Percentiles rank a stretch among this genome's conserved stretches.
These are phyloP conservation scores for Ananas comosus DNA, from an alignment of 176 grass and related monocot genomes.

Conservation along the genomic window DNA sequence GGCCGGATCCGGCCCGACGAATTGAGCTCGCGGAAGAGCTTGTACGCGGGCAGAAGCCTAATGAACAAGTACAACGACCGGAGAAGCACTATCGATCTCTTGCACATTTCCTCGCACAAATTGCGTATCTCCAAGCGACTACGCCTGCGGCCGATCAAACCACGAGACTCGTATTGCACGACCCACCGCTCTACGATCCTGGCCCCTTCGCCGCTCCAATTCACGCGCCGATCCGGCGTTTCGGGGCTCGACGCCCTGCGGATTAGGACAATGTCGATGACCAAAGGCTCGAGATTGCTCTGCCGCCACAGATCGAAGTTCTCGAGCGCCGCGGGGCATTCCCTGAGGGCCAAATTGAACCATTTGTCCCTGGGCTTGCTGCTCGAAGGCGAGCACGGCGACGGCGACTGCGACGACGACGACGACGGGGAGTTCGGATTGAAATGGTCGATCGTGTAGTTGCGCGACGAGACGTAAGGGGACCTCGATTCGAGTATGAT, in stretches of 20 bases:
- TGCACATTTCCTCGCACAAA: slow-evolving; percentile 39
- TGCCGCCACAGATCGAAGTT: slow-evolving; percentile 86
- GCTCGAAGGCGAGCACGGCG: slow-evolving; percentile 34
- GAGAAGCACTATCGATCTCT: slow-evolving; percentile 39
- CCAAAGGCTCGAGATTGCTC: slow-evolving; percentile 81
- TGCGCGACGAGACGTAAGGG: slow-evolving; percentile 73
- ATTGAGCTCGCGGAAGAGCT: slow-evolving; percentile 63
- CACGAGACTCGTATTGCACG: slow-evolving; percentile 56
- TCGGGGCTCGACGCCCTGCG: background rate
- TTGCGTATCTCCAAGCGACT: slow-evolving; percentile 27
- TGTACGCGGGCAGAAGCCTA: slow-evolving; percentile 81
- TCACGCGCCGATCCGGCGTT: background rate
- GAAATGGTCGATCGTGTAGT: slow-evolving; percentile 28
- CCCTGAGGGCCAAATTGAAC: slow-evolving; percentile 77
- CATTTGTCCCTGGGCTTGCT: slow-evolving; percentile 60
- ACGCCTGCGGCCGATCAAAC: slow-evolving; percentile 13
- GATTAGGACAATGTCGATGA: slow-evolving; percentile 70
- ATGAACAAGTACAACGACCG: slow-evolving; percentile 74
- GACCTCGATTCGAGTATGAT: slow-evolving; percentile 91
- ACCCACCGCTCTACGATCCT: slow-evolving; percentile 91
- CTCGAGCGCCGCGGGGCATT: slow-evolving; percentile 79
- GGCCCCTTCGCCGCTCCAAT: background rate
- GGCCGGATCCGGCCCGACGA: slow-evolving; percentile 58
- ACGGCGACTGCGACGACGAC: slow-evolving; percentile 41
- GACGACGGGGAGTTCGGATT: slow-evolving; percentile 28